phyloP scores from a whole-genome alignment of 768 basidiomycete genomes.

The Pleurotus djamor region DNA sequence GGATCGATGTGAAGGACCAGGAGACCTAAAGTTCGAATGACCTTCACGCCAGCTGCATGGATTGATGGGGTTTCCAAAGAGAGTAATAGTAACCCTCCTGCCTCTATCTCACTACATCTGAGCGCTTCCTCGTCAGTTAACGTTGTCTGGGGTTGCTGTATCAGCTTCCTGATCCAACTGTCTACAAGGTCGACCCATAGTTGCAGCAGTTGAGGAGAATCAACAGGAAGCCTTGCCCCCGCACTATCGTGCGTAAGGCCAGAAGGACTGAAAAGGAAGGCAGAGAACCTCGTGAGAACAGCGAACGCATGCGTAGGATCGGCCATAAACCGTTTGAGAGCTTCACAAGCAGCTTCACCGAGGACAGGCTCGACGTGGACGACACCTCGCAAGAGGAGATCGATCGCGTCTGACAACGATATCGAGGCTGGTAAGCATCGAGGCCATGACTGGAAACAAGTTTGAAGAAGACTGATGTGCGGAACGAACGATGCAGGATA shows the following conservation, averaged over 20 bases:
- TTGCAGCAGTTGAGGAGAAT: slow-evolving; percentile 62
- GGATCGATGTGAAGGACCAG: slow-evolving; percentile 43
- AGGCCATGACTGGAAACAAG: slow-evolving; percentile 84
- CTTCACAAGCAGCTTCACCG: slow-evolving; percentile 62
- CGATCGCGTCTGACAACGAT: slow-evolving; percentile 59
- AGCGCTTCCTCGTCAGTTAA: slow-evolving; percentile 36
- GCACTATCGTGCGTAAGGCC: slow-evolving; percentile 63
- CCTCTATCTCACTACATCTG: slow-evolving; percentile 62
- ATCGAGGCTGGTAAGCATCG: slow-evolving; percentile 65
- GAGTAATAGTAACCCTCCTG: slow-evolving; percentile 74
- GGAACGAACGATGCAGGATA: slow-evolving; percentile 62
- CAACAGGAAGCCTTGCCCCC: slow-evolving; percentile 59
- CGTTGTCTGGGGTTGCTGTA: slow-evolving; percentile 36
- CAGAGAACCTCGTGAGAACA: slow-evolving; percentile 63
- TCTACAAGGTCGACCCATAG: slow-evolving; percentile 78
- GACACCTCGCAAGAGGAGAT: slow-evolving; percentile 80
- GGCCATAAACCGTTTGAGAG: slow-evolving; percentile 72
- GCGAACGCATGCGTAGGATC: slow-evolving; percentile 51
- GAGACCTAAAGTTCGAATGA: slow-evolving; percentile 55
- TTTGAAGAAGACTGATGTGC: slow-evolving; percentile 69
- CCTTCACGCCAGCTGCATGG: slow-evolving; percentile 59
- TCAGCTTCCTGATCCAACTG: slow-evolving; percentile 56
- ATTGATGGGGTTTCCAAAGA: slow-evolving; percentile 51
- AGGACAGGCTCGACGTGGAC: slow-evolving; percentile 81
- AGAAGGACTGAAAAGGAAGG: slow-evolving; percentile 72